phyloP scores from a whole-genome alignment of 2,329 filamentous ascomycete genomes.

The Venturia nashicola region DNA sequence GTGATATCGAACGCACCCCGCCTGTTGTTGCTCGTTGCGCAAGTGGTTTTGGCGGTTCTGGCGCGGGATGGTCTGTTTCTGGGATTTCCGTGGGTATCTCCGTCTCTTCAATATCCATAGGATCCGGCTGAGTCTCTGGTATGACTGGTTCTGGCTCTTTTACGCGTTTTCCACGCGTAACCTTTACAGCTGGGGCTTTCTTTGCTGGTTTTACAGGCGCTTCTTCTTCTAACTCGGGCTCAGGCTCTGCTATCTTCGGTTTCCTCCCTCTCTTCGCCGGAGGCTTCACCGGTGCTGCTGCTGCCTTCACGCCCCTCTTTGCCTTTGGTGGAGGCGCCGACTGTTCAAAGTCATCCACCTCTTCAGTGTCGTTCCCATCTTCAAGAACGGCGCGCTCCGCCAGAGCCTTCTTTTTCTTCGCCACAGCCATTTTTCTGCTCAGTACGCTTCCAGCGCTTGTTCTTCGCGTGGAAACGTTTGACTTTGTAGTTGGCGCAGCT shows the following conservation, averaged over 20 bases:
- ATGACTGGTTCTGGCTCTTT: conserved; percentile 18
- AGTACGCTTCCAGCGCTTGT: conserved; percentile 22
- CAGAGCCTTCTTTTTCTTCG: conserved; percentile 25
- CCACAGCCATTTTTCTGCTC: conserved; percentile 18
- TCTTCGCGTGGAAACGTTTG: conserved; percentile 24
- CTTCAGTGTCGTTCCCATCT: conserved; percentile 30
- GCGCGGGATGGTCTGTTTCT: conserved; percentile 22
- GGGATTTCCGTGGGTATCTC: conserved; percentile 24
- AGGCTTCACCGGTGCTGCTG: not conserved
- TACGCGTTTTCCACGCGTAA: conserved; percentile 14
- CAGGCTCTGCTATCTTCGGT: not conserved
- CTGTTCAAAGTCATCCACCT: conserved; percentile 28
- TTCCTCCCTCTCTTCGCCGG: not conserved
- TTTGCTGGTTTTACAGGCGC: conserved; percentile 18
- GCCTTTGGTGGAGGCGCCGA: not conserved
- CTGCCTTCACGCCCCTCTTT: conserved; percentile 6
- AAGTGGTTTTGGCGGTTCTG: conserved; percentile 1
- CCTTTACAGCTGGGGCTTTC: conserved; percentile 18
- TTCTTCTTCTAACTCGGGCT: conserved; percentile 13
- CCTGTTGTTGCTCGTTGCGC: conserved; percentile 14
- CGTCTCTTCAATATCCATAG: conserved; percentile 25
- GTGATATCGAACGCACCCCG: conserved; percentile 12
- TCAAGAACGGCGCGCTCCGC: conserved; percentile 20
- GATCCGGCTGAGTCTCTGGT: conserved; percentile 34
- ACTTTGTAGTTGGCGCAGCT: conserved; percentile 18